Conservation (phyloP, 116 monocot species). For the Posidonia oceanica region DNA sequence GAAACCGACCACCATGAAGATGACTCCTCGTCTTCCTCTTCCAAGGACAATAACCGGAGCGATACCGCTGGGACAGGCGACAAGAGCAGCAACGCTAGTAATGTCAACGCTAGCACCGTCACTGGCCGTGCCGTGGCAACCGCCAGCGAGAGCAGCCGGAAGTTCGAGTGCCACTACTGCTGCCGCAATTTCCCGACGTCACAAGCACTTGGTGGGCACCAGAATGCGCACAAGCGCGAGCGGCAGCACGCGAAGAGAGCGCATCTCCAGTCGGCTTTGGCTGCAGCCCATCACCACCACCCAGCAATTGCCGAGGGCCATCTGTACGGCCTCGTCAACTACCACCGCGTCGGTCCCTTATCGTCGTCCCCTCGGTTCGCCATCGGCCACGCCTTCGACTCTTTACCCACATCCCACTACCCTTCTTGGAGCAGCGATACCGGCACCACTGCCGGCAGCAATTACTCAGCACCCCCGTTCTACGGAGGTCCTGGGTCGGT, state of each 20-base stretch:
- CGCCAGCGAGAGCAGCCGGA: slow-evolving; percentile 17
- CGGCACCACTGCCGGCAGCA: not conserved
- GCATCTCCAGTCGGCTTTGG: slow-evolving; percentile 36
- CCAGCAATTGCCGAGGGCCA: not conserved
- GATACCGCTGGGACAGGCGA: not conserved
- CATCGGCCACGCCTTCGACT: slow-evolving; percentile 13
- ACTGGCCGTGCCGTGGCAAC: not conserved
- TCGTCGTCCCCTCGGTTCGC: slow-evolving; percentile 14
- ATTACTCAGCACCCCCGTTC: slow-evolving; percentile 6
- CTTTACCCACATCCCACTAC: slow-evolving; percentile 14
- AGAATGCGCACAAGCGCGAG: slow-evolving; percentile 85
- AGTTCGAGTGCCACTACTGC: slow-evolving; percentile 92
- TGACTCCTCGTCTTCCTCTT: slow-evolving; percentile 1
- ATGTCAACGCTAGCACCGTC: no score
- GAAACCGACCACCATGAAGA: slow-evolving; percentile 4
- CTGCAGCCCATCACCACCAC: slow-evolving; percentile 17
- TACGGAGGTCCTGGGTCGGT: slow-evolving; percentile 24
- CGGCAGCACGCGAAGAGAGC: slow-evolving; percentile 70
- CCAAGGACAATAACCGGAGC: slow-evolving; percentile 6
- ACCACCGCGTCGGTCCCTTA: slow-evolving; percentile 24
- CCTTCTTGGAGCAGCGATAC: slow-evolving; percentile 22
- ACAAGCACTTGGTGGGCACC: slow-evolving; percentile 76
- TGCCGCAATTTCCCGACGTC: slow-evolving; percentile 71
- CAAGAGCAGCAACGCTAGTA: not conserved
- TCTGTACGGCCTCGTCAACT: slow-evolving; percentile 32